phyloP scores from a whole-genome alignment of 805 yeast genomes.

The Ogataea haglerorum region DNA sequence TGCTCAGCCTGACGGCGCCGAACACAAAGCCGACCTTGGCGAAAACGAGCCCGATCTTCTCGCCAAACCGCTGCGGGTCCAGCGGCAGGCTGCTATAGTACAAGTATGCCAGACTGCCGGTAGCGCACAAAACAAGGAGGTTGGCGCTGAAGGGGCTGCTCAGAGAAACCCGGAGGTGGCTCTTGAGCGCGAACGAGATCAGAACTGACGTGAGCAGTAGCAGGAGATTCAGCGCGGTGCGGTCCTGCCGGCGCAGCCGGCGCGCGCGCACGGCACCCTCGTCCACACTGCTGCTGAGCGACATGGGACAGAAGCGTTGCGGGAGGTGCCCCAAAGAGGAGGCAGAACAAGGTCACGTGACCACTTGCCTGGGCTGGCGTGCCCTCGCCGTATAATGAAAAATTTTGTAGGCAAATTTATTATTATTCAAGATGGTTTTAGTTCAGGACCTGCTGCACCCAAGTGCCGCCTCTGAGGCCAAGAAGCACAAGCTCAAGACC shows the following conservation, averaged over 20 bases:
- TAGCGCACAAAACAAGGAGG: conserved; percentile 5
- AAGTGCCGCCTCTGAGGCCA: conserved; percentile 92
- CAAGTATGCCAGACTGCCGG: conserved; percentile 8
- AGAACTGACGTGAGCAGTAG: conserved; percentile 9
- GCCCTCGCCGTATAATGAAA: conserved; percentile 9
- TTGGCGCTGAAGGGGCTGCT: conserved; percentile 12
- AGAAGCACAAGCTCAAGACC: conserved; percentile 95
- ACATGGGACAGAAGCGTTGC: conserved; percentile 1
- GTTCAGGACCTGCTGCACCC: conserved; percentile 99
- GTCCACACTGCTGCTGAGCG: conserved; percentile 6
- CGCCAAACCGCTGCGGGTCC: conserved; percentile 4
- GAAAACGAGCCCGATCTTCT: conserved; percentile 9
- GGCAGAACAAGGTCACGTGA: conserved; percentile 4
- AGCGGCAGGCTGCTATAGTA: conserved; percentile 15
- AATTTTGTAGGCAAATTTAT: conserved; percentile 11
- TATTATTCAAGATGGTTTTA: conserved; percentile 60
- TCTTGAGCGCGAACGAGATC: conserved; percentile 14
- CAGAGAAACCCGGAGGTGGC: conserved; percentile 8
- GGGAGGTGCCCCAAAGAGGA: neutral
- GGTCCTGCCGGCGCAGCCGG: conserved; percentile 3
- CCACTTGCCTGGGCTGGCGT: neutral
- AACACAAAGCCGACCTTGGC: conserved; percentile 8
- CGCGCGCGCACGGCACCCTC: neutral
- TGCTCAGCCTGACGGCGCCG: conserved; percentile 7
- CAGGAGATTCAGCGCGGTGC: conserved; percentile 9